Conservation (phyloP, 176 grass and related monocot genomes). For the Eragrostis curvula region DNA sequence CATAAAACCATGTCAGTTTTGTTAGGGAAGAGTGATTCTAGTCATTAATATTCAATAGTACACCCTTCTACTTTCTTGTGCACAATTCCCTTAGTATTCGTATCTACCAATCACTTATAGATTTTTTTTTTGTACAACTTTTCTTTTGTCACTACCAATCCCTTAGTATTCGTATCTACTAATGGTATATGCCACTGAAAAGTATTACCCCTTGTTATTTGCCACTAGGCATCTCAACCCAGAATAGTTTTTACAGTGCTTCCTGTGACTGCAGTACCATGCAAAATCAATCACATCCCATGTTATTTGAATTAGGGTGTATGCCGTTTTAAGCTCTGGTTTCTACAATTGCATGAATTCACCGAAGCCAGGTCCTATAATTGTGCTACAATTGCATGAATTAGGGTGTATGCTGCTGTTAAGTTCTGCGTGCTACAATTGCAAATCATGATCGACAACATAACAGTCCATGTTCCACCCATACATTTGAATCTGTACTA, state of each 20-base stretch:
- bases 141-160: too few relatives aligned
- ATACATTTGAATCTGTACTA: background rate
- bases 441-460: background rate
- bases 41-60: background rate
- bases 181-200: background rate
- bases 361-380: background rate
- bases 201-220: background rate
- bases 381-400: background rate
- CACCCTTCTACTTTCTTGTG: conserved; percentile 9
- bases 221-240: background rate
- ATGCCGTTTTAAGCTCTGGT: background rate
- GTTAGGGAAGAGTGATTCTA: conserved; percentile 14
- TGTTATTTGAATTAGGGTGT: conserved; percentile 25
- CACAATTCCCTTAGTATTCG: background rate
- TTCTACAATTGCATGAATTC: background rate
- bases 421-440: background rate
- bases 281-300: background rate
- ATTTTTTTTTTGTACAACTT: conserved; percentile 14
- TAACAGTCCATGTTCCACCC: background rate
- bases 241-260: background rate
- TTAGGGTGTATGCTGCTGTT: background rate
- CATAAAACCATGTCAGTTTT: background rate
- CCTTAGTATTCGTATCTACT: background rate
- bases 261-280: background rate
- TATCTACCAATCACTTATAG: background rate